A percentile compares a stretch with the other conserved stretches of the same genome.
These are phyloP conservation scores for Saccharomycopsis sp. DNA, from an alignment of 805 yeast species.

Conservation along the genomic window DNA sequence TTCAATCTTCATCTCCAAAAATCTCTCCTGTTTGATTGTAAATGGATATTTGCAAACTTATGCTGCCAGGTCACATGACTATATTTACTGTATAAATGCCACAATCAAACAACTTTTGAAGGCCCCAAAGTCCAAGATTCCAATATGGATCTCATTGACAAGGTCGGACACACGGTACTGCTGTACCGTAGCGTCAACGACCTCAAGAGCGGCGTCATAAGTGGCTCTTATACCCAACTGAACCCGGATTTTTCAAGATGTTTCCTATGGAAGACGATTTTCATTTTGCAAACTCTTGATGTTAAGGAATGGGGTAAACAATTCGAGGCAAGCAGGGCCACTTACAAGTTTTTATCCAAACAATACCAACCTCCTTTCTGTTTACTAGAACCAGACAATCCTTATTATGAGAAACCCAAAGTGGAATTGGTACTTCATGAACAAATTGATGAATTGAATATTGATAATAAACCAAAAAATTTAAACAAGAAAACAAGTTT, in stretches of 20 bases:
- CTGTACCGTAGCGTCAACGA: conserved; percentile 9
- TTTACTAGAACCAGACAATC: conserved; percentile 2
- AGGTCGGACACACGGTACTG: conserved; percentile 5
- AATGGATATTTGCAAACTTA: too few relatives aligned
- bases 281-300: conserved; percentile 11
- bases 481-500: neutral
- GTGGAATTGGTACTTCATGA: neutral
- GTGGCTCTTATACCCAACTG: conserved; percentile 7
- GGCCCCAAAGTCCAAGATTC: neutral
- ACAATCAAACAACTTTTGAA: too few relatives aligned
- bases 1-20: too few relatives aligned
- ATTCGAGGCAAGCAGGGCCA: conserved; percentile 6
- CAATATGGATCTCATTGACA: conserved; percentile 1
- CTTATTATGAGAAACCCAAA: conserved; percentile 4
- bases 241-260: conserved; percentile 11
- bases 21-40: too few relatives aligned
- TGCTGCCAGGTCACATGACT: too few relatives aligned
- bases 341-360: conserved; percentile 4
- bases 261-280: conserved; percentile 14
- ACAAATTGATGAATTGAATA: neutral
- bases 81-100: too few relatives aligned
- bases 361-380: conserved; percentile 8
- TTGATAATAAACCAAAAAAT: neutral
- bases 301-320: conserved; percentile 1
- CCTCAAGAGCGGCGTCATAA: conserved; percentile 13